Evolutionary conservation across 1,284 basidiomycete genomes (phyloP).

Genomic region (Neolentinus lepideus): DNA sequence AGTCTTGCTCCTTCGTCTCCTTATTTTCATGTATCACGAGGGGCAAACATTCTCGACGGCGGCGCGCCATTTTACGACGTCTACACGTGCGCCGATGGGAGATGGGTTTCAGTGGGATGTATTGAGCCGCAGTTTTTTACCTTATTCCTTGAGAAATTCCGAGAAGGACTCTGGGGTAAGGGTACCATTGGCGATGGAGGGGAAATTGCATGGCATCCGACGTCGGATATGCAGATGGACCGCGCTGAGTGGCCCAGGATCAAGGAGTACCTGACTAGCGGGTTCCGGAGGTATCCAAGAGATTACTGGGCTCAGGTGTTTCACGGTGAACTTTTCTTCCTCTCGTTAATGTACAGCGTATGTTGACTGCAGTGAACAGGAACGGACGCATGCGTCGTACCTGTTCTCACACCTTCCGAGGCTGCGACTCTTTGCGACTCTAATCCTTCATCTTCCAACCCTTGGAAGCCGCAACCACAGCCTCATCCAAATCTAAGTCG

Average conservation of each 20-base stretch:
- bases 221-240: slow-evolving; percentile 40
- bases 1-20: slow-evolving; percentile 27
- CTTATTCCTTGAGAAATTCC: slow-evolving; percentile 50
- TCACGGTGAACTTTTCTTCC: slow-evolving; percentile 34
- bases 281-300: slow-evolving; percentile 54
- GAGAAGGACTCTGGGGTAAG: slow-evolving; percentile 42
- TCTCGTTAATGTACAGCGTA: neutral
- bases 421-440: slow-evolving; percentile 29
- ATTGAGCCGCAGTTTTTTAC: slow-evolving; percentile 67
- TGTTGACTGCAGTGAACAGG: slow-evolving; percentile 26
- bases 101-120: slow-evolving; percentile 74
- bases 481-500: slow-evolving; percentile 21
- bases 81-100: slow-evolving; percentile 67
- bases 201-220: slow-evolving; percentile 44
- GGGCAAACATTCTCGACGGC: slow-evolving; percentile 64
- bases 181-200: slow-evolving; percentile 20
- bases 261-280: slow-evolving; percentile 48
- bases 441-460: slow-evolving; percentile 9
- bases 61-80: slow-evolving; percentile 77
- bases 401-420: slow-evolving; percentile 64
- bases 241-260: slow-evolving; percentile 55
- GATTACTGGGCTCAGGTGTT: slow-evolving; percentile 70
- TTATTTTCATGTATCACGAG: slow-evolving; percentile 41
- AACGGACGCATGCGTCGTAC: slow-evolving; percentile 72
- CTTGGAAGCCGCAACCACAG: slow-evolving; percentile 40